Base-by-base conservation (phyloP, 1,139 yeast genomes). In the Torulaspora globosa region DNA sequence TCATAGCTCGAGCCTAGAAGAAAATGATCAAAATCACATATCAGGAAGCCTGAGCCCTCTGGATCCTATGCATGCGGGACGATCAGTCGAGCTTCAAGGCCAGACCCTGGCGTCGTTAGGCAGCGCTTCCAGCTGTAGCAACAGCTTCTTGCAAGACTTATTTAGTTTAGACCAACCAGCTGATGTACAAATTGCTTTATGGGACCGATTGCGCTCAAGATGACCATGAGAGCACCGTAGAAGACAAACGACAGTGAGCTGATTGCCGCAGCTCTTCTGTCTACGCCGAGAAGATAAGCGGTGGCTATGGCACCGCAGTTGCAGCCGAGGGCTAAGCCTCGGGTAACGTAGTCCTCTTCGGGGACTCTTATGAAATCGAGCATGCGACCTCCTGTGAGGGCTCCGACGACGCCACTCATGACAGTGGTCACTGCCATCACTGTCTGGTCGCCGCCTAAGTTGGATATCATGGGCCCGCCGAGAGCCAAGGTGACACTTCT, bases 261-360 rank as follows among this genome's bases (percentile, higher is more conserved):
- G 74, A 85, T 78, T 6, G 89, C 86, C 1, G 90, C 90, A 15
- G 94, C 92, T 53, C 94, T 70, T 4, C 94, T 87, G 57, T 84
- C 90, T 29, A 74, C 73, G 26, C 76, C 77, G 29, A 85, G 66
- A 42, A 85, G 67, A 62, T 83, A 84, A 0, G 92, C 92, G 2
- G 94, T 83, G 1, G 89, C 88, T 43, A 85, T 82, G 1, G 95
- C 95, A 5, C 90, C 87, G 57, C 90, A 82, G 58, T 82, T 83
- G 41, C 84, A 75, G 2, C 95, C 95, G 44, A 84, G 67, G 0
- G 87, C 79, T 12, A 84, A 79, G 1, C 95, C 95, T 52, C 90
- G 67, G 0, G 90, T 82, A 5, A 85, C 82, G 59, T 77, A 85
- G 61, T 85, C 94, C 56, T 78, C 76, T 28, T 75, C 72, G 3